phyloP scores from a whole-genome alignment of 805 yeast genomes.

The Kluyveromyces wickerhamii region DNA sequence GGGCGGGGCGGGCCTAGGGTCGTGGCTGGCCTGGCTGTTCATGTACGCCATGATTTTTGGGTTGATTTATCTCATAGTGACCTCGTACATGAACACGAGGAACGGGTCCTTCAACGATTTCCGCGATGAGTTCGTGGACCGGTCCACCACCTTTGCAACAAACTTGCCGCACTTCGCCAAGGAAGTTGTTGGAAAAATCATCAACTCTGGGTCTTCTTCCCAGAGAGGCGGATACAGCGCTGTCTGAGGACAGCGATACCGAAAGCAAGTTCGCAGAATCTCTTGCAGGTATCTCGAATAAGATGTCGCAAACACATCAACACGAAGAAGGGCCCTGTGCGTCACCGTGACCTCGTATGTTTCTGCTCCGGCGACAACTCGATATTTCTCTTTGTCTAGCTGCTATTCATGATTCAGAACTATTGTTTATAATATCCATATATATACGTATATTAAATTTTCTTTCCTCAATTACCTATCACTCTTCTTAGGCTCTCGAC shows the following conservation, averaged over 20 bases:
- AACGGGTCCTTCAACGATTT: constrained; percentile 60
- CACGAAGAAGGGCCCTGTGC: too few species aligned
- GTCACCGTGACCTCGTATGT: too few species aligned
- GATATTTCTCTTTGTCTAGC: too few species aligned
- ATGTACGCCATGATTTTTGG: constrained; percentile 63
- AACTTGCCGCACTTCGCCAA: constrained; percentile 57
- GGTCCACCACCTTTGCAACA: constrained; percentile 46
- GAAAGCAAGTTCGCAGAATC: too few species aligned
- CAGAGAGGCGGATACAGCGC: constrained; percentile 89
- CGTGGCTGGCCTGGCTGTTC: constrained; percentile 70
- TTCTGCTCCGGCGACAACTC: too few species aligned
- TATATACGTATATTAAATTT: too few species aligned
- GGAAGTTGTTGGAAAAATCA: constrained; percentile 60
- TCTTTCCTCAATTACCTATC: constrained; percentile 6
- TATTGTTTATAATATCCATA: too few species aligned
- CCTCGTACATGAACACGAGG: constrained; percentile 65
- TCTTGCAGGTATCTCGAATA: too few species aligned
- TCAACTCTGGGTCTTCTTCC: constrained; percentile 43
- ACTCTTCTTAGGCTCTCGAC: constrained; percentile 43
- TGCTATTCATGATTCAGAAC: too few species aligned
- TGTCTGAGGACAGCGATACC: constrained; percentile 41
- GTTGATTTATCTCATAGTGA: constrained; percentile 57
- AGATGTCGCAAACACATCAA: too few species aligned
- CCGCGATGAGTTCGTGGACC: constrained; percentile 68
- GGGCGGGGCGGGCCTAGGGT: constrained; percentile 26